phyloP scores from a whole-genome alignment of 2,329 filamentous ascomycete species.

The Ophiostoma novo-ulmi region DNA sequence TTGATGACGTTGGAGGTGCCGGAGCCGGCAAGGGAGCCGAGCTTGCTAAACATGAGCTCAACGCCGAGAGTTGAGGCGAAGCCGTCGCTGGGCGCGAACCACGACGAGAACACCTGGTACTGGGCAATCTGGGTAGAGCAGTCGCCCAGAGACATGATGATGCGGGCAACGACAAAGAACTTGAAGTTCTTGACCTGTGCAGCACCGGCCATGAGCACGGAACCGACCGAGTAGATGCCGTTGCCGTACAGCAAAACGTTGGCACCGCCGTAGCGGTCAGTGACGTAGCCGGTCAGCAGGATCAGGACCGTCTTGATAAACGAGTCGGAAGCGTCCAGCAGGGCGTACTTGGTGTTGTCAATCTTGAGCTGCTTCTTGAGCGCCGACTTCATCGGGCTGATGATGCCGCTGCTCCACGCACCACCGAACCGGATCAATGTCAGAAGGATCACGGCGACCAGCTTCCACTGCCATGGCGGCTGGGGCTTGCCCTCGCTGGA shows the following conservation, averaged over 20 bases:
- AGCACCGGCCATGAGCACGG: conserved; percentile 55
- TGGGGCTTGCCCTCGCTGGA: conserved; percentile 10
- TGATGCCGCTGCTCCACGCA: conserved; percentile 27
- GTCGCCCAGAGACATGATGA: conserved; percentile 55
- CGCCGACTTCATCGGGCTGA: conserved; percentile 26
- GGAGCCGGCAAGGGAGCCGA: conserved; percentile 57
- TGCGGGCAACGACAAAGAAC: conserved; percentile 55
- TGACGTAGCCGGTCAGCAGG: conserved; percentile 49
- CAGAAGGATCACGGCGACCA: conserved; percentile 25
- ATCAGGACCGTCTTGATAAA: conserved; percentile 58
- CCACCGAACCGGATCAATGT: conserved; percentile 25
- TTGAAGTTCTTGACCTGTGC: conserved; percentile 52
- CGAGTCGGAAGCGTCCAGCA: conserved; percentile 56
- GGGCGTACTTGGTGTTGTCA: conserved; percentile 54
- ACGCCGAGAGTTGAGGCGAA: conserved; percentile 59
- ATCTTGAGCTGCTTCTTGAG: conserved; percentile 45
- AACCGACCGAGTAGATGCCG: conserved; percentile 52
- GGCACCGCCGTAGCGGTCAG: conserved; percentile 46
- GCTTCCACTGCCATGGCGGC: conserved; percentile 20
- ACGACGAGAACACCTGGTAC: conserved; percentile 61
- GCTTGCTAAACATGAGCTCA: conserved; percentile 56
- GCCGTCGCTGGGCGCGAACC: conserved; percentile 57
- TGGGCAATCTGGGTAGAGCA: conserved; percentile 60
- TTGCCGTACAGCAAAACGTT: conserved; percentile 55
- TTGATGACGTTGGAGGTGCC: conserved; percentile 27